Conservation (phyloP, 2,329 filamentous ascomycete genomes). For the Ophiognomonia clavigignenti-juglandacearum region DNA sequence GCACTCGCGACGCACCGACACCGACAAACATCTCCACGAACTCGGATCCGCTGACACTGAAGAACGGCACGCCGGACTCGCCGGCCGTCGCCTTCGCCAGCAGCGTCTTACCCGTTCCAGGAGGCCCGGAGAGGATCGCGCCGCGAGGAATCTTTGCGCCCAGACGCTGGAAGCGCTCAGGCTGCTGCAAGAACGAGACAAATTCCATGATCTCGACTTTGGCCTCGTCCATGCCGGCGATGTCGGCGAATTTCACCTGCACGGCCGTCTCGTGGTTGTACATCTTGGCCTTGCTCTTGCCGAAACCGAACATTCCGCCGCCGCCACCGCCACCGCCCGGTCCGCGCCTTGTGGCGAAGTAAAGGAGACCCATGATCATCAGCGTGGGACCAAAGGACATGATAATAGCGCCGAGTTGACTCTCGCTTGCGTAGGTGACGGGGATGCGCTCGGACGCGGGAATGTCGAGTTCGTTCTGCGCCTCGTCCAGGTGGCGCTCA, state of each 20-base stretch:
- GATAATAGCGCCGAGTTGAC: slow-evolving; percentile 67
- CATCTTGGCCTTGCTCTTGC: slow-evolving; percentile 90
- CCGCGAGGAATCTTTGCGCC: slow-evolving; percentile 97
- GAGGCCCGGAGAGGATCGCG: slow-evolving; percentile 93
- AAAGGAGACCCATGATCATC: slow-evolving; percentile 76
- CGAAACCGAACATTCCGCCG: slow-evolving; percentile 89
- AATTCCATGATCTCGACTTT: slow-evolving; percentile 99
- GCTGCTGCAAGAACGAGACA: slow-evolving; percentile 92
- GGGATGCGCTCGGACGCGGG: slow-evolving; percentile 86
- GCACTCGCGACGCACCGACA: slow-evolving; percentile 91
- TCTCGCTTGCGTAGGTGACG: slow-evolving; percentile 78
- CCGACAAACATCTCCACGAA: slow-evolving; percentile 99
- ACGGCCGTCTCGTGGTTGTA: slow-evolving; percentile 97
- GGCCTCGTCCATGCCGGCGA: slow-evolving; percentile 96
- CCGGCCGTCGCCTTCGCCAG: slow-evolving; percentile 96
- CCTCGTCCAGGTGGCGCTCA: slow-evolving; percentile 80
- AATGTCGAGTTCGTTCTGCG: slow-evolving; percentile 82
- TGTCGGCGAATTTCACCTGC: slow-evolving; percentile 95
- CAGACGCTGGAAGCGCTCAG: slow-evolving; percentile 85
- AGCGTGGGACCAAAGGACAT: slow-evolving; percentile 80
- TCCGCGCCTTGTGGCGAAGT: slow-evolving; percentile 74
- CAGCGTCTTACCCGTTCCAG: slow-evolving; percentile 96
- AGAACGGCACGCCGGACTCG: slow-evolving; percentile 96
- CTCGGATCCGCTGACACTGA: slow-evolving; percentile 95
- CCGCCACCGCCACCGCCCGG: slow-evolving; percentile 59